A percentile compares a stretch with the other conserved stretches of the same genome.
phyloP scores from a whole-genome alignment of 2,329 filamentous ascomycete species.

The Alternaria hordeiaustralica region DNA sequence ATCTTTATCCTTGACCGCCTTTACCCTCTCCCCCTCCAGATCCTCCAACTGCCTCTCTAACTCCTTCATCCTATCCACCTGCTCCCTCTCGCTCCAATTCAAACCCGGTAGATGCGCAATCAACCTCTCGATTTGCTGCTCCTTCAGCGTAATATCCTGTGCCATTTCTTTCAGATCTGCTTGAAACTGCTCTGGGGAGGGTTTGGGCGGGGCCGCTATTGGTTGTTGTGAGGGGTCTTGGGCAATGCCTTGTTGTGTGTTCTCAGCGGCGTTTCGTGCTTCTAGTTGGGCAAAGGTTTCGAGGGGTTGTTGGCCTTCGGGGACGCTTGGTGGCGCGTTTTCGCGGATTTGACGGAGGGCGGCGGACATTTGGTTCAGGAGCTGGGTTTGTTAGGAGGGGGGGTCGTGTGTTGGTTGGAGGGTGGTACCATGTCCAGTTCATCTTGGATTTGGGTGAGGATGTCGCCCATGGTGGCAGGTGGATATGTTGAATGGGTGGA shows the following conservation, averaged over 20 bases:
- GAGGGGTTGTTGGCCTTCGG: slow-evolving; percentile 52
- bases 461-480: slow-evolving; percentile 67
- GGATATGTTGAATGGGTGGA: too few species aligned
- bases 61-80: slow-evolving; percentile 65
- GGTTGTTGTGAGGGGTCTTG: slow-evolving; percentile 20
- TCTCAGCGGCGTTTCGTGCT: slow-evolving; percentile 29
- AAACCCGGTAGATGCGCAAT: slow-evolving; percentile 78
- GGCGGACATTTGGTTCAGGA: slow-evolving; percentile 57
- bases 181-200: slow-evolving; percentile 59
- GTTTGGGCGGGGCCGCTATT: slow-evolving; percentile 16
- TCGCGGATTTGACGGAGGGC: slow-evolving; percentile 53
- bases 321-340: slow-evolving; percentile 50
- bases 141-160: slow-evolving; percentile 76
- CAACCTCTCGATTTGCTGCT: slow-evolving; percentile 81
- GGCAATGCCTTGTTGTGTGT: slow-evolving; percentile 17
- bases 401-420: neutral
- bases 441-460: slow-evolving; percentile 84
- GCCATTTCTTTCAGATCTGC: slow-evolving; percentile 75
- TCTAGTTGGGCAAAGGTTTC: slow-evolving; percentile 42
- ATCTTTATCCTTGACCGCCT: slow-evolving; percentile 53
- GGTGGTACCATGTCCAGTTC: slow-evolving; percentile 75
- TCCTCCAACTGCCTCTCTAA: slow-evolving; percentile 53
- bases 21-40: slow-evolving; percentile 50
- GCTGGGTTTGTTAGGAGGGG: slow-evolving; percentile 35
- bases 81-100: slow-evolving; percentile 78